phyloP scores from a whole-genome alignment of 176 grass and related monocot genomes.

The Oryza glumipatula region DNA sequence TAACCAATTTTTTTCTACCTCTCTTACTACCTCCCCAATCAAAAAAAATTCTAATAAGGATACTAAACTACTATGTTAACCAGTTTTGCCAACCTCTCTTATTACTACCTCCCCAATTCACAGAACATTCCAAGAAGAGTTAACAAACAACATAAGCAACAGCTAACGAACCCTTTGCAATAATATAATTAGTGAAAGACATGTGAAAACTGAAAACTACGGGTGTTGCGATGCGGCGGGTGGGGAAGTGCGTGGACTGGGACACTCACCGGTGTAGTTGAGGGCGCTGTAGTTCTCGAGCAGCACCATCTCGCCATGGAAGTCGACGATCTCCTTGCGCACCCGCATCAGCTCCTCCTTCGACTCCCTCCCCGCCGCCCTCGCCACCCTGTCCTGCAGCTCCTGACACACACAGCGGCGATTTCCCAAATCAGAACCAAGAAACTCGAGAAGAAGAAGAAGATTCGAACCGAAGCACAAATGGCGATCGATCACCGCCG shows the following conservation, averaged over 20 bases:
- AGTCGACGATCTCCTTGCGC: conserved; percentile 94
- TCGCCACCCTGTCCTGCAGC: conserved; percentile 70
- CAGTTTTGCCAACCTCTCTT: not conserved
- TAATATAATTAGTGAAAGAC: not conserved
- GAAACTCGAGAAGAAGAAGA: not conserved
- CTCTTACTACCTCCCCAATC: not conserved
- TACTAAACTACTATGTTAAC: not conserved
- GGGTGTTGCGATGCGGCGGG: not conserved
- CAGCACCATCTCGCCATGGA: conserved; percentile 98
- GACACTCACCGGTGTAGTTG: conserved; percentile 81
- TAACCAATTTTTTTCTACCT: not conserved
- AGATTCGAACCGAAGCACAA: not conserved
- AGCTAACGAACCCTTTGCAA: not conserved
- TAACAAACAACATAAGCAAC: conserved; percentile 21
- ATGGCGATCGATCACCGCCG: not conserved
- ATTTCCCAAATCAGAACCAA: conserved; percentile 40
- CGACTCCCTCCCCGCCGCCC: conserved; percentile 62
- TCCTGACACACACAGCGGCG: conserved; percentile 46
- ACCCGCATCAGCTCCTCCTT: conserved; percentile 81
- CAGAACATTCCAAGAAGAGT: conserved; percentile 27
- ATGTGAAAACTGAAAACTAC: conserved; percentile 28
- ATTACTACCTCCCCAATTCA: not conserved
- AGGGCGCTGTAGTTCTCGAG: conserved; percentile 99
- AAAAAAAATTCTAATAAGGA: conserved; percentile 17
- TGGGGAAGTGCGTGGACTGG: not conserved